A percentile compares a stretch with the other conserved stretches of the same genome.
phyloP scores from a whole-genome alignment of 768 basidiomycete genomes.

The Lactarius tabidus region DNA sequence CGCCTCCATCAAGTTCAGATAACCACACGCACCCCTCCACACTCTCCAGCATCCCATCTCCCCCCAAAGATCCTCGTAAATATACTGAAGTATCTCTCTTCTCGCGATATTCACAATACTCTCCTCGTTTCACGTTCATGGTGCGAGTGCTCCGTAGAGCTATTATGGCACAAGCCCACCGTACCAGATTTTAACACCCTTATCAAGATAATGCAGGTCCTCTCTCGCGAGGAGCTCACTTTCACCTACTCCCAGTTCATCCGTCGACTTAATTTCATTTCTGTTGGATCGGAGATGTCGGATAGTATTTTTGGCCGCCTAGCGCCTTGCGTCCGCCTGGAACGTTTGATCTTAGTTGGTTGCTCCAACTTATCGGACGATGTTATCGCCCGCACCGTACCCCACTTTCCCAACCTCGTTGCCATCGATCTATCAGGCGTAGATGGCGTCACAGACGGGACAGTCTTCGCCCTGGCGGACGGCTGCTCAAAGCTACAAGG shows the following conservation, averaged over 20 bases:
- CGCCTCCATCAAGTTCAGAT: slow-evolving; percentile 27
- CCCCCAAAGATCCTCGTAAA: slow-evolving; percentile 93
- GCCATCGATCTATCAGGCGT: slow-evolving; percentile 84
- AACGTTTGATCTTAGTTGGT: slow-evolving; percentile 84
- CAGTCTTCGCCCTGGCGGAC: slow-evolving; percentile 66
- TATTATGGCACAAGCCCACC: slow-evolving; percentile 89
- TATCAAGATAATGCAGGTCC: slow-evolving; percentile 70
- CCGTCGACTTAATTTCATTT: slow-evolving; percentile 85
- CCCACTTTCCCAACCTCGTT: slow-evolving; percentile 69
- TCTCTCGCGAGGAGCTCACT: slow-evolving; percentile 60
- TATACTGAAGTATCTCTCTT: slow-evolving; percentile 80
- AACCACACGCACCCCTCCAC: slow-evolving; percentile 30
- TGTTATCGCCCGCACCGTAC: slow-evolving; percentile 60
- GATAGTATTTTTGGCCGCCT: slow-evolving; percentile 73
- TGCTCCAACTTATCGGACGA: slow-evolving; percentile 65
- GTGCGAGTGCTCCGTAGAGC: slow-evolving; percentile 94
- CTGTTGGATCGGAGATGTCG: slow-evolving; percentile 61
- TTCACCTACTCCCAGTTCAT: slow-evolving; percentile 89
- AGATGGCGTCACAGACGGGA: slow-evolving; percentile 59
- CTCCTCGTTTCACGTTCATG: slow-evolving; percentile 85
- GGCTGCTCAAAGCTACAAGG: slow-evolving; percentile 80
- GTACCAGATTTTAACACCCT: slow-evolving; percentile 68
- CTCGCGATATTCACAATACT: slow-evolving; percentile 66
- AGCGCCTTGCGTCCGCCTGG: slow-evolving; percentile 71
- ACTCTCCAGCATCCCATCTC: slow-evolving; percentile 60